Evolutionary conservation across 192 early-diverging fungal species (phyloP).

Genomic region (Backusella tarrabulga): DNA sequence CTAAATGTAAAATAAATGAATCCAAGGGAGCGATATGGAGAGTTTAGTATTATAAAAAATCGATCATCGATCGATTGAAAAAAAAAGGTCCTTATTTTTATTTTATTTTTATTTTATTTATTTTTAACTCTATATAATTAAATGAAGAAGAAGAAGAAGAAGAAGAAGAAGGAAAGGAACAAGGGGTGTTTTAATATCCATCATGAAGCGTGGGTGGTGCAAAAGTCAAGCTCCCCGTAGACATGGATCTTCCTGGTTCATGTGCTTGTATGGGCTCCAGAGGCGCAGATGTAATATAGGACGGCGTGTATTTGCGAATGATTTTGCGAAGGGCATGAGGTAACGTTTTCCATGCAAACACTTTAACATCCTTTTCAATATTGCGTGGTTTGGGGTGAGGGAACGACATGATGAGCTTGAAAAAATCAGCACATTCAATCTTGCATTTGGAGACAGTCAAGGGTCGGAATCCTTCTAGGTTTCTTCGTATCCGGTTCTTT

Average conservation of each 20-base stretch:
- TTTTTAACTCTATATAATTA: neutral
- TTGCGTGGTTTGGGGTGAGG: conserved; percentile 81
- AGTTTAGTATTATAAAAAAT: neutral
- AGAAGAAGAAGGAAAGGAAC: neutral
- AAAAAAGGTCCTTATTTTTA: neutral
- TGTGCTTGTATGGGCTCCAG: conserved; percentile 25
- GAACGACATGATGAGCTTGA: conserved; percentile 80
- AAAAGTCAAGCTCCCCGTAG: neutral
- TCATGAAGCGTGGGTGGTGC: neutral
- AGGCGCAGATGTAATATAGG: conserved; percentile 41
- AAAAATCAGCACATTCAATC: conserved; percentile 70
- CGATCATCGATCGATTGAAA: neutral
- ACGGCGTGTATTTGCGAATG: conserved; percentile 68
- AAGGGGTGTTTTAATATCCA: neutral
- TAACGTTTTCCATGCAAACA: conserved; percentile 75
- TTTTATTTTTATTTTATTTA: neutral
- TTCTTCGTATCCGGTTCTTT: conserved; percentile 86
- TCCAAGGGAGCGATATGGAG: neutral
- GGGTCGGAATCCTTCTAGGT: conserved; percentile 78
- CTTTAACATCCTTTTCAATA: conserved; percentile 89
- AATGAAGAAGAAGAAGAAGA: neutral
- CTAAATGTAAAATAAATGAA: too few species aligned
- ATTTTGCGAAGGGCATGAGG: conserved; percentile 74
- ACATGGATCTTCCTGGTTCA: conserved; percentile 15
- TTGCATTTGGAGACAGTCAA: conserved; percentile 76